Evolutionary conservation across 2,329 filamentous ascomycete species (phyloP).

Genomic region (Rutstroemia sp.): DNA sequence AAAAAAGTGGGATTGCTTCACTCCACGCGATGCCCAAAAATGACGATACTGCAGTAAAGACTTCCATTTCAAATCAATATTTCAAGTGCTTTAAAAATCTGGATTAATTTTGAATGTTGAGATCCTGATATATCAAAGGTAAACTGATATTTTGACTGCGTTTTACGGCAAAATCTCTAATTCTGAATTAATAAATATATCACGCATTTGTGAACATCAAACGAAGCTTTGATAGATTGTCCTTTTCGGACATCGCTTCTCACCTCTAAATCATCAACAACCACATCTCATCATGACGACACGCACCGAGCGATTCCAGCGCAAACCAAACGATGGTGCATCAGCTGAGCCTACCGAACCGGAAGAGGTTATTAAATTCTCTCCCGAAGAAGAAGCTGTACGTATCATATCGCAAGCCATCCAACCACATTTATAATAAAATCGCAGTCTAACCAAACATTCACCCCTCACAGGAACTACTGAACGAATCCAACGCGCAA

Average conservation of each 20-base stretch:
- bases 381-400: constrained; percentile 37
- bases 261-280: not conserved
- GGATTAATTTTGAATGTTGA: too few species aligned
- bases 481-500: constrained; percentile 62
- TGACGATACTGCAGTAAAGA: too few species aligned
- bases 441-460: not conserved
- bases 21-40: not conserved
- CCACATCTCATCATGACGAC: constrained; percentile 21
- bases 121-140: too few species aligned
- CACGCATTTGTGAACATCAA: too few species aligned
- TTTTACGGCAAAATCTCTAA: too few species aligned
- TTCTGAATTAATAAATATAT: too few species aligned
- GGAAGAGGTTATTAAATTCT: constrained; percentile 30
- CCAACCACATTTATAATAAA: too few species aligned
- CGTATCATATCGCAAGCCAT: constrained; percentile 5
- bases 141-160: too few species aligned
- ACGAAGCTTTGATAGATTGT: too few species aligned
- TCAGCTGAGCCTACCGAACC: constrained; percentile 13
- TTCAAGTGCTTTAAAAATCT: too few species aligned
- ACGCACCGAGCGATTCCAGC: constrained; percentile 28
- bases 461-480: constrained; percentile 45
- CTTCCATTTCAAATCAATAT: too few species aligned
- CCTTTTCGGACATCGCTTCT: too few species aligned
- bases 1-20: not conserved
- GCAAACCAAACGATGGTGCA: constrained; percentile 22